Evolutionary conservation across 1,139 yeast genomes (phyloP), one percentile per base, ranked within the genome.

Genomic region (Hyphopichia khmerensis): DNA sequence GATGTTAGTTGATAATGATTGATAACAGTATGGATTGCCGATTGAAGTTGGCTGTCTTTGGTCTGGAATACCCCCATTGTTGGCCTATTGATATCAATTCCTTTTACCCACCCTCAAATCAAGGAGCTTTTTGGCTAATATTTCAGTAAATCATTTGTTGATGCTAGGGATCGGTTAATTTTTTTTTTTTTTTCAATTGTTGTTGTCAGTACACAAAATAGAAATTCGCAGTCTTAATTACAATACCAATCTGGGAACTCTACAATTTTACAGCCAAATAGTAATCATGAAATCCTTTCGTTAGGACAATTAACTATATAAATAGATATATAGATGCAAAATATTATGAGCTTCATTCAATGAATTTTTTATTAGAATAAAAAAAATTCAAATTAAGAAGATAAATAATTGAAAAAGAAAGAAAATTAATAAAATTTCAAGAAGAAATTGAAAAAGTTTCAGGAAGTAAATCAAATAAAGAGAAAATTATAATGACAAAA

Each of bases 251-350:
- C n/a, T n/a, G n/a, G n/a, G n/a, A n/a, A n/a, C n/a, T n/a, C n/a
- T n/a, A n/a, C n/a, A n/a, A n/a, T 26, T 9, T 26, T 26, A 17
- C 15, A 24, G 10, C 29, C n/a, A 17, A n/a, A 8, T 17, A 4
- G 11, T 15, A 11, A 27, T 36, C 10, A 33, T 40, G 32, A 19
- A 44, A 47, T 54, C 58, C 58, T 46, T 54, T 54, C 58, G 34
- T 45, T 40, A 42, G 52, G 51, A 48, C 46, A 48, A 9, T 47
- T 38, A 38, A 51, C 43, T 46, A 45, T 42, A 39, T 39, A 35
- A 30, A 11, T 21, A 18, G n/a, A n/a, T 38, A 35, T 36, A 31
- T 38, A 36, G 33, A 33, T 42, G 36, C 33, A 34, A 30, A 32
- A 6, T n/a, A 4, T n/a, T 16, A 13, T 8, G 29, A 26, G 29